Evolutionary conservation across 805 yeast species (phyloP), one percentile per base, ranked within the genome.

Genomic region (Cyberlindnera galapagoensis): DNA sequence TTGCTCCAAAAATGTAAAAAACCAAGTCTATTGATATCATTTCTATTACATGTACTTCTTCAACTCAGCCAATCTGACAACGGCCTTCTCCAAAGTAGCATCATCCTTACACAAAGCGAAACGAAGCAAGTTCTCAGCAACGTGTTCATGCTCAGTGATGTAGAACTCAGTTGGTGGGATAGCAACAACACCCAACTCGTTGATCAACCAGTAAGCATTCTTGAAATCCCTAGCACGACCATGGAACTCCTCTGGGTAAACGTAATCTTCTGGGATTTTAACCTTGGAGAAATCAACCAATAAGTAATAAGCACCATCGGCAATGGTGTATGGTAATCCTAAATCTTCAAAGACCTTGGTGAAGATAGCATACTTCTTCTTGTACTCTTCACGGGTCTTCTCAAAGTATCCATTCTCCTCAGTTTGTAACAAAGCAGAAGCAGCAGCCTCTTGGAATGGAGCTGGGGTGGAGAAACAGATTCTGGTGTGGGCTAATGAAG

Each of bases 81-180:
- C 95, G 1, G 97, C 97, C 44, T 80, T 85, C 44, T 74, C 78
- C 43, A 92, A 67, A 38, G 84, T 67, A 5, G 63, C 69, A 53
- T 92, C 94, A 47, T 83, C 95, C 62, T 92, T 92, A 68, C 98
- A 92, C 13, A 92, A 94, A 11, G 98, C 97, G 57, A 92, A 88
- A 52, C 98, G 76, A 40, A 92, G 64, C 53, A 86, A 74, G 47
- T 84, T 79, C 53, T 88, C 95, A 35, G 90, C 87, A 12, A 79
- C 75, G 35, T 72, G 65, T 20, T 82, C 87, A 43, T 81, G 76
- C 38, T 73, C 76, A 8, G 76, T 71, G 26, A 77, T 70, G 49
- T 84, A 76, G 52, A 92, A 92, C 59, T 90, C 97, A n/a, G 95
- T 81, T 18, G 97, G 97, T 9, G 98, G 98, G 43, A 92, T 92